Evolutionary conservation across 768 basidiomycete species (phyloP).

Genomic region (Amanita subjunquillea): DNA sequence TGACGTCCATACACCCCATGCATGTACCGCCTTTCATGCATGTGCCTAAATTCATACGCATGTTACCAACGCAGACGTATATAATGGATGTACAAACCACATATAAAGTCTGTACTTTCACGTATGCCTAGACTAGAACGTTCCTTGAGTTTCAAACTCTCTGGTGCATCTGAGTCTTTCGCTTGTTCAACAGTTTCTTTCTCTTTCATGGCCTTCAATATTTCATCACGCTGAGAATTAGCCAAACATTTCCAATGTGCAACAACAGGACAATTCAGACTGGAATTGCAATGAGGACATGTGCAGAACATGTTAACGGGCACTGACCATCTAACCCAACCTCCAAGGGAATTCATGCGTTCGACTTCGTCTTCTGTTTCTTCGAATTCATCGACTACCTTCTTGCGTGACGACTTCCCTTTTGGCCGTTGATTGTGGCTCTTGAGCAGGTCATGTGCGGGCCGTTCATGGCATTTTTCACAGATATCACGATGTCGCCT

Average conservation of each 20-base stretch:
- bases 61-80: not conserved
- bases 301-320: not conserved
- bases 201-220: slow-evolving; percentile 52
- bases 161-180: slow-evolving; percentile 13
- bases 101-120: slow-evolving; percentile 73
- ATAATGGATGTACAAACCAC: slow-evolving; percentile 25
- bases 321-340: slow-evolving; percentile 77
- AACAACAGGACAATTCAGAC: slow-evolving; percentile 67
- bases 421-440: slow-evolving; percentile 23
- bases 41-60: slow-evolving; percentile 20
- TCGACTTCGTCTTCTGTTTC: slow-evolving; percentile 45
- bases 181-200: slow-evolving; percentile 34
- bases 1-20: slow-evolving; percentile 59
- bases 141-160: slow-evolving; percentile 26
- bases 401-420: slow-evolving; percentile 30
- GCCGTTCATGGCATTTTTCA: slow-evolving; percentile 58
- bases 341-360: slow-evolving; percentile 43
- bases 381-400: slow-evolving; percentile 42
- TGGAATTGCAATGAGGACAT: slow-evolving; percentile 21
- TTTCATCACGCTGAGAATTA: slow-evolving; percentile 56
- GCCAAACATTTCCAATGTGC: slow-evolving; percentile 75
- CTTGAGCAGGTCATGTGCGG: slow-evolving; percentile 44
- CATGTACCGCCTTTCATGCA: slow-evolving; percentile 75
- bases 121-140: slow-evolving; percentile 34
- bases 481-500: slow-evolving; percentile 54